Conservation (phyloP, 140 eudicot genomes). For the Flaveria floridana region DNA sequence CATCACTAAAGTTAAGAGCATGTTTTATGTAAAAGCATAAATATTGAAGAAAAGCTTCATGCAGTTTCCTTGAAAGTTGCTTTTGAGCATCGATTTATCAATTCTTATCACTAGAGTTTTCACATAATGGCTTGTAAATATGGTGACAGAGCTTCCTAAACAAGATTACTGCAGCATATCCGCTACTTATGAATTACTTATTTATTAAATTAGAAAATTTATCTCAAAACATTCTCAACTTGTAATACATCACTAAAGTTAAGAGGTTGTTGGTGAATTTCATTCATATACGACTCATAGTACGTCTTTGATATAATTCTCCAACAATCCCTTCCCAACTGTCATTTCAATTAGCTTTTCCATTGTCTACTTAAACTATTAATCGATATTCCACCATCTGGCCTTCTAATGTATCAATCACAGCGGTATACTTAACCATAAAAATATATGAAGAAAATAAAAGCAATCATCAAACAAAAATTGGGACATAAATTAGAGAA, state of each 20-base stretch:
- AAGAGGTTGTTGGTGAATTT: not conserved
- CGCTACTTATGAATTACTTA: not conserved
- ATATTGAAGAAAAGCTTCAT: not conserved
- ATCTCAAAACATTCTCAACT: not conserved
- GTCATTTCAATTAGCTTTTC: not conserved
- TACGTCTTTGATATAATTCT: too few relatives aligned
- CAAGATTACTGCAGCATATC: not conserved
- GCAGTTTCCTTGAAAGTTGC: not conserved
- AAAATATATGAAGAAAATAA: not conserved
- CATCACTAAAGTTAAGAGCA: not conserved
- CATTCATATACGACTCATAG: not conserved
- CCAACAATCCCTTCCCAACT: not conserved
- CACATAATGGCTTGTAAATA: not conserved
- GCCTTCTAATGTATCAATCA: slow-evolving; percentile 12
- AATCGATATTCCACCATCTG: not conserved
- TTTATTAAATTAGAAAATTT: not conserved
- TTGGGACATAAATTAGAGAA: not conserved
- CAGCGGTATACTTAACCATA: not conserved
- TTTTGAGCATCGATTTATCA: not conserved
- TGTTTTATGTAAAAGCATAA: not conserved
- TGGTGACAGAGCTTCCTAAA: slow-evolving; percentile 10
- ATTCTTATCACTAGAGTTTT: not conserved
- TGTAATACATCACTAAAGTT: not conserved
- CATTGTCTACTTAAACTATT: not conserved
- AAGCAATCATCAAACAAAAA: not conserved